phyloP scores from a whole-genome alignment of 495 filamentous ascomycete genomes.

The Parachaetomium inaequale region DNA sequence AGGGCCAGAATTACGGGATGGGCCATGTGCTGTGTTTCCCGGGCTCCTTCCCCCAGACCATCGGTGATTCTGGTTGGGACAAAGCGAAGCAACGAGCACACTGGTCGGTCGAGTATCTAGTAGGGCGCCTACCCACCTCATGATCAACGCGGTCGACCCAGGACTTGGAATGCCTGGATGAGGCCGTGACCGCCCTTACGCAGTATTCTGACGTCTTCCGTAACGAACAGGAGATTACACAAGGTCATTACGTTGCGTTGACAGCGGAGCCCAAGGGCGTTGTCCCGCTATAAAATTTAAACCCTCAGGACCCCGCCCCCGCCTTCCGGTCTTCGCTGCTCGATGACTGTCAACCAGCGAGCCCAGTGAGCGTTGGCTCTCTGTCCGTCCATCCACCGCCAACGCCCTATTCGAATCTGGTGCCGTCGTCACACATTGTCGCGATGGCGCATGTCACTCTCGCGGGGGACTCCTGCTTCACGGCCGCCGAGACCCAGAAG shows the following conservation, averaged over 20 bases:
- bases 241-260: conserved; percentile 8
- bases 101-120: too few relatives aligned
- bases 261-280: conserved; percentile 11
- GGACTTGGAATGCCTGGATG: too few relatives aligned
- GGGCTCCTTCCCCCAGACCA: too few relatives aligned
- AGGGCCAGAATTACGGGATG: too few relatives aligned
- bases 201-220: background rate
- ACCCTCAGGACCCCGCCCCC: conserved; percentile 20
- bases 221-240: background rate
- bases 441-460: conserved; percentile 35
- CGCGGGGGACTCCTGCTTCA: conserved; percentile 52
- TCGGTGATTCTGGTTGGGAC: too few relatives aligned
- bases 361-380: conserved; percentile 26
- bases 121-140: too few relatives aligned
- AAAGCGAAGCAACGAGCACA: too few relatives aligned
- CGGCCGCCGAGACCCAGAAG: conserved; percentile 48
- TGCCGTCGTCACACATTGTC: conserved; percentile 11
- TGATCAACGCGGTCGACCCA: too few relatives aligned
- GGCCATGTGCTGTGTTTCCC: too few relatives aligned
- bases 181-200: too few relatives aligned
- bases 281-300: too few relatives aligned
- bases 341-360: conserved; percentile 12
- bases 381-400: conserved; percentile 11
- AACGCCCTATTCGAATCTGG: background rate
- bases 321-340: conserved; percentile 17